Base-by-base conservation (phyloP, 176 grass and related monocot genomes). In the Triticum monococcum region DNA sequence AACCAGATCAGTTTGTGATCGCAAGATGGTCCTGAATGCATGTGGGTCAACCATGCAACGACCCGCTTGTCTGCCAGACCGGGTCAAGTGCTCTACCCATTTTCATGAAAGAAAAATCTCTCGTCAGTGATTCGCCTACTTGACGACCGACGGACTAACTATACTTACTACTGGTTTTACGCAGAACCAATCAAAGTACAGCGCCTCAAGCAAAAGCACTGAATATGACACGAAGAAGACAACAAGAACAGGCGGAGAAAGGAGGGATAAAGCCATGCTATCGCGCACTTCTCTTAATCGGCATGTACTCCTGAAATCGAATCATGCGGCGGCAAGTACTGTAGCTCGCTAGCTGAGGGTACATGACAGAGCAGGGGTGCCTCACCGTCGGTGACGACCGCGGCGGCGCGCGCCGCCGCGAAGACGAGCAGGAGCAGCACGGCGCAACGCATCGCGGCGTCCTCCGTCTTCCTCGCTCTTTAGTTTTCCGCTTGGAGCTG, bases 321-420 rank as follows among this genome's bases (percentile, higher is more conserved):
- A 50, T 4, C 48, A 77, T 7, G 18, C 75, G 12, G 7, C 20
- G 4, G 16, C 50, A 43, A 40, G 8, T 10, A 10, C 38, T 2
- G 38, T 14, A 7, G 61, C 46, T 56, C 3, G 5, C 13, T 50
- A 18, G 7, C 5, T 56, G 50, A 38, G 37, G 54, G 54, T 22
- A 59, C 54, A 59, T 59, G 3, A 59, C 54, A 1, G 54, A 59
- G 54, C 54, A 9, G 54, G 0, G 7, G 54, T 4, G 25, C 16
- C 84, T 93, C 61, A 90, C 91, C 91, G 79, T 93, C 88, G 38
- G 88, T 70, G 82, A 93, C 26, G 82, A 32, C 86, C 5, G 84
- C 81, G 23, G 88, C 83, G 64, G 38, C 66, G 12, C 26, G 82
- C 83, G 81, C 82, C 30, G 74, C 86, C 46, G 60, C 68, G 83